Evolutionary conservation across 306 rosid species (phyloP).

Genomic region (Sindora glabra): DNA sequence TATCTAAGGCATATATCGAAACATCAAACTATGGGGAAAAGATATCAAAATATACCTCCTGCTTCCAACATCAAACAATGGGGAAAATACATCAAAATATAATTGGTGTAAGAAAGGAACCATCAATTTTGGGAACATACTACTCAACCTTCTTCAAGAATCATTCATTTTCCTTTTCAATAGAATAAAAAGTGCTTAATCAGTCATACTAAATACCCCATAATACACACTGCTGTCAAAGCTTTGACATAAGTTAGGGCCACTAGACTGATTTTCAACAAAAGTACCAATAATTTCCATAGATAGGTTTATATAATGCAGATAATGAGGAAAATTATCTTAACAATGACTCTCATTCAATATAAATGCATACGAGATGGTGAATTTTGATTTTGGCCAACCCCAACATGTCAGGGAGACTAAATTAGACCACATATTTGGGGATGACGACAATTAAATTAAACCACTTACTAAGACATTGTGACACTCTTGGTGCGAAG

Average conservation of each 20-base stretch:
- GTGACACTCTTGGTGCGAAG: conserved; percentile 83
- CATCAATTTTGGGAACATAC: background rate
- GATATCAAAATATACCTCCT: conserved; percentile 6
- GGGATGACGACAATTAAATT: background rate
- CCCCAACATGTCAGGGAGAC: background rate
- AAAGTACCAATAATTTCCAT: background rate
- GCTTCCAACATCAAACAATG: background rate
- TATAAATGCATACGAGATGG: background rate
- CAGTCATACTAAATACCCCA: background rate
- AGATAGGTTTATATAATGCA: background rate
- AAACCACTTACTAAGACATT: conserved; percentile 65
- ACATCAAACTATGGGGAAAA: background rate
- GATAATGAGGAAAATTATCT: background rate
- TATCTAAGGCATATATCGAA: background rate
- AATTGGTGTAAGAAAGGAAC: background rate
- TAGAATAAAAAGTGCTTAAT: background rate
- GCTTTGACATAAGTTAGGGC: background rate
- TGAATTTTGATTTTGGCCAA: background rate
- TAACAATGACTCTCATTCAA: background rate
- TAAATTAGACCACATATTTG: background rate
- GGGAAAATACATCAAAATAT: background rate
- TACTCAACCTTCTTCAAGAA: background rate
- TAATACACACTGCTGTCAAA: background rate
- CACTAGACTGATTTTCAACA: conserved; percentile 9
- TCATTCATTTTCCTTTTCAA: background rate